Percentiles rank a stretch among this genome's conserved stretches.
These are phyloP conservation scores for Paecilomyces formosus DNA, from an alignment of 2,329 filamentous ascomycete genomes.

Conservation along the genomic window DNA sequence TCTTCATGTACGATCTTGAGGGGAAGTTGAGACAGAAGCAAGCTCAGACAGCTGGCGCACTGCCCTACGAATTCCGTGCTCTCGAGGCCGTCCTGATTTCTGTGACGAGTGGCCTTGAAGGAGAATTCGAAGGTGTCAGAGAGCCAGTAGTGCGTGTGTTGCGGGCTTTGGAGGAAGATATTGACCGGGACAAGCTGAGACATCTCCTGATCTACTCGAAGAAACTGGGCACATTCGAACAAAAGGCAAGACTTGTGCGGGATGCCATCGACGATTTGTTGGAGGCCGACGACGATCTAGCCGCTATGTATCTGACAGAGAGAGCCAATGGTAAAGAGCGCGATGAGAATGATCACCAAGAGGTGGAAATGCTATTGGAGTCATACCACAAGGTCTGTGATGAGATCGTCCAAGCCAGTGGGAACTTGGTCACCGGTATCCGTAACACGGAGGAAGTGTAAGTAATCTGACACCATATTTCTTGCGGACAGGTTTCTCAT, in stretches of 20 bases:
- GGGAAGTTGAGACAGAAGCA: slow-evolving; percentile 82
- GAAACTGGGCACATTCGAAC: slow-evolving; percentile 92
- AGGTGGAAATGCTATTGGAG: slow-evolving; percentile 93
- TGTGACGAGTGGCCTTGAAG: slow-evolving; percentile 84
- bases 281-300: slow-evolving; percentile 91
- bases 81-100: slow-evolving; percentile 92
- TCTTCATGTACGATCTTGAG: slow-evolving; percentile 97
- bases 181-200: slow-evolving; percentile 87
- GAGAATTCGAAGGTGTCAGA: slow-evolving; percentile 87
- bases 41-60: slow-evolving; percentile 44
- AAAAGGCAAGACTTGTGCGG: slow-evolving; percentile 87
- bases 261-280: slow-evolving; percentile 93
- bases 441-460: slow-evolving; percentile 98
- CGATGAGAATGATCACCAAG: slow-evolving; percentile 80
- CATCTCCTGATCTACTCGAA: slow-evolving; percentile 91
- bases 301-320: slow-evolving; percentile 92
- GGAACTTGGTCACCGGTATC: slow-evolving; percentile 88
- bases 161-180: slow-evolving; percentile 88
- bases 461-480: slow-evolving; percentile 25
- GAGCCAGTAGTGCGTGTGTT: slow-evolving; percentile 87
- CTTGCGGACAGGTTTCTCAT: slow-evolving; percentile 10
- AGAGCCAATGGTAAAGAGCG: slow-evolving; percentile 67
- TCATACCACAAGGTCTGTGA: slow-evolving; percentile 97
- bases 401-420: slow-evolving; percentile 92
- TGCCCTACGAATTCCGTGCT: slow-evolving; percentile 94